Conservation (phyloP, 1,284 basidiomycete genomes). For the Ustilago shanxiensis region DNA sequence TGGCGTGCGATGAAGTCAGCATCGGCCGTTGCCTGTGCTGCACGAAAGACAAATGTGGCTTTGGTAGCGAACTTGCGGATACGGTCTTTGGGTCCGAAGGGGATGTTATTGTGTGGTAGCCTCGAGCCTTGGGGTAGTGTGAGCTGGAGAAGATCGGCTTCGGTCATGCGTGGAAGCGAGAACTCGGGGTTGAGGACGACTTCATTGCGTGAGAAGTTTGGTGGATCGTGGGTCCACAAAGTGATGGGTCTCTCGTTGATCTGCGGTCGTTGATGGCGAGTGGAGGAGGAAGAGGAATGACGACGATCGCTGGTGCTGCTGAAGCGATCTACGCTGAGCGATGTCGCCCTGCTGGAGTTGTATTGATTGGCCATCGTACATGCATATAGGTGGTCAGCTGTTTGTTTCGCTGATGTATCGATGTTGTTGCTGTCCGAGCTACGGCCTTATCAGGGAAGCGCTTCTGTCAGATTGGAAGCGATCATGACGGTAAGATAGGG, state of each 20-base stretch:
- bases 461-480: background rate
- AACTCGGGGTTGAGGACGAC: slow-evolving; percentile 66
- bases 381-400: background rate
- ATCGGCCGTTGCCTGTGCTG: slow-evolving; percentile 56
- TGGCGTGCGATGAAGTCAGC: slow-evolving; percentile 54
- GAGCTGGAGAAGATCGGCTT: slow-evolving; percentile 63
- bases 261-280: slow-evolving; percentile 39
- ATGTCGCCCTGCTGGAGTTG: slow-evolving; percentile 38
- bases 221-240: slow-evolving; percentile 67
- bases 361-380: slow-evolving; percentile 17
- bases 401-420: background rate
- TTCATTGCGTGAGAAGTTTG: slow-evolving; percentile 65
- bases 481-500: background rate
- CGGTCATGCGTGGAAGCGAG: slow-evolving; percentile 56
- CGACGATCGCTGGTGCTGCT: slow-evolving; percentile 41
- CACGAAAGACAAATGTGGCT: slow-evolving; percentile 60
- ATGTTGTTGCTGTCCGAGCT: background rate
- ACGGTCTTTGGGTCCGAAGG: slow-evolving; percentile 42
- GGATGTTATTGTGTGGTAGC: slow-evolving; percentile 30
- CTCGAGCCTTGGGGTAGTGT: slow-evolving; percentile 30
- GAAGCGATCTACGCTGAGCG: slow-evolving; percentile 53
- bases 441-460: background rate
- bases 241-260: slow-evolving; percentile 52
- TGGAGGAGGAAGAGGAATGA: slow-evolving; percentile 45
- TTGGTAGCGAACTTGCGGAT: slow-evolving; percentile 28